Percentiles rank a stretch among this genome's conserved stretches.
These are phyloP conservation scores for Cryptococcus sp. DNA, from an alignment of 1,284 basidiomycete species.

Conservation along the genomic window DNA sequence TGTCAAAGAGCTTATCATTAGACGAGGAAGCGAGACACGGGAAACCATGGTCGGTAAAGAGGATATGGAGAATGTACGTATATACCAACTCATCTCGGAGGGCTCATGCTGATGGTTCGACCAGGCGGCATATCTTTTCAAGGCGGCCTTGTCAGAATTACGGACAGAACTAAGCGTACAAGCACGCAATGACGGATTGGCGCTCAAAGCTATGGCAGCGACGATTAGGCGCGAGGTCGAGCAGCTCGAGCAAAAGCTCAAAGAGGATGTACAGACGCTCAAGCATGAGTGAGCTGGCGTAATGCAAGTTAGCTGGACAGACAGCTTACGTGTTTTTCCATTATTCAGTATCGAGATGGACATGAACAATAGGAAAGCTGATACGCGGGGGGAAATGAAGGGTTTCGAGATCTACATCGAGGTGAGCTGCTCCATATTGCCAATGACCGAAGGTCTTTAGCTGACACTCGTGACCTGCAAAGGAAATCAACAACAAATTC, in stretches of 20 bases:
- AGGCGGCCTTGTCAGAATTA: constrained; percentile 87
- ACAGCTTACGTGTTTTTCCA: neutral
- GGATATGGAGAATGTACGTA: constrained; percentile 85
- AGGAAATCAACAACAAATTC: constrained; percentile 85
- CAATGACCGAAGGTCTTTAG: neutral
- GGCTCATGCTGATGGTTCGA: constrained; percentile 3
- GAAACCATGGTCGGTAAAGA: constrained; percentile 74
- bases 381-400: constrained; percentile 85
- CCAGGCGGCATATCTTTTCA: constrained; percentile 93
- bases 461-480: constrained; percentile 8
- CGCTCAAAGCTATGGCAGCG: constrained; percentile 71
- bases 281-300: constrained; percentile 77
- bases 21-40: constrained; percentile 71
- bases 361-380: constrained; percentile 89
- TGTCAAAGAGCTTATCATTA: constrained; percentile 74
- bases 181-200: constrained; percentile 80
- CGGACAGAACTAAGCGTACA: constrained; percentile 82
- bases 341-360: constrained; percentile 80
- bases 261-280: constrained; percentile 83
- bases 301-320: neutral
- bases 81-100: neutral
- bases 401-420: constrained; percentile 84
- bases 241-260: constrained; percentile 82
- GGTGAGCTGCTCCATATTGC: constrained; percentile 55
- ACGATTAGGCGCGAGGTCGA: constrained; percentile 88